Evolutionary conservation across 495 filamentous ascomycete species (phyloP).

Genomic region (Hypoxylon rickii): DNA sequence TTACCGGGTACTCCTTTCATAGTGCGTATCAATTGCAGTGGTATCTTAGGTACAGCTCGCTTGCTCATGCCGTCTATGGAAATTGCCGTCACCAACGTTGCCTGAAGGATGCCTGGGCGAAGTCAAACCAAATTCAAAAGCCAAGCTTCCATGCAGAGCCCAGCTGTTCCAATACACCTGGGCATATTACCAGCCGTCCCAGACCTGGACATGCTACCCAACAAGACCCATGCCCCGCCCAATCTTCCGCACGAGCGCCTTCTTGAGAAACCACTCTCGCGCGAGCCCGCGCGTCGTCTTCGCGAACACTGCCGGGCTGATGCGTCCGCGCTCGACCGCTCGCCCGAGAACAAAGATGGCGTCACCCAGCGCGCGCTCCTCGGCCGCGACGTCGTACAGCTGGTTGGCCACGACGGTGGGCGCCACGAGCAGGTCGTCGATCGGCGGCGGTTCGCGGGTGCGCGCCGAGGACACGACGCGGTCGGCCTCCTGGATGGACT

Average conservation of each 20-base stretch:
- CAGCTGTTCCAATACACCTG: too few relatives aligned
- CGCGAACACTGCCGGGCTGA: conserved; percentile 81
- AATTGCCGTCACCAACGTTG: too few relatives aligned
- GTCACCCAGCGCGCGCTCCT: conserved; percentile 82
- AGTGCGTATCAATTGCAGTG: too few relatives aligned
- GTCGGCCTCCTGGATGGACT: conserved; percentile 78
- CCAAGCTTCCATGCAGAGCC: too few relatives aligned
- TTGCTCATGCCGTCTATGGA: too few relatives aligned
- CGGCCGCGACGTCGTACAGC: conserved; percentile 83
- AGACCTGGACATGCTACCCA: too few relatives aligned
- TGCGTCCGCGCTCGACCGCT: conserved; percentile 79
- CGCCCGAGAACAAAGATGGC: conserved; percentile 82
- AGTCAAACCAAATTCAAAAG: too few relatives aligned
- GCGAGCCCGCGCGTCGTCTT: conserved; percentile 80
- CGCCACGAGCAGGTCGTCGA: conserved; percentile 92
- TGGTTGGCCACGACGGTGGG: conserved; percentile 92
- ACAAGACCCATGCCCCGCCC: conserved; percentile 74
- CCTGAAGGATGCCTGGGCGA: too few relatives aligned
- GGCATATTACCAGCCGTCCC: too few relatives aligned
- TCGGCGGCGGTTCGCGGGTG: conserved; percentile 45
- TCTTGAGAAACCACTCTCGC: conserved; percentile 88
- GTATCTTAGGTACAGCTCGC: too few relatives aligned
- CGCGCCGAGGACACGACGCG: conserved; percentile 62
- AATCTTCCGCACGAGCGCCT: conserved; percentile 88
- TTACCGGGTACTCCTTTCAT: too few relatives aligned